Percentiles rank a stretch among this genome's conserved stretches.
phyloP scores from a whole-genome alignment of 2,329 filamentous ascomycete genomes.

The Cryphonectria carpinicola region DNA sequence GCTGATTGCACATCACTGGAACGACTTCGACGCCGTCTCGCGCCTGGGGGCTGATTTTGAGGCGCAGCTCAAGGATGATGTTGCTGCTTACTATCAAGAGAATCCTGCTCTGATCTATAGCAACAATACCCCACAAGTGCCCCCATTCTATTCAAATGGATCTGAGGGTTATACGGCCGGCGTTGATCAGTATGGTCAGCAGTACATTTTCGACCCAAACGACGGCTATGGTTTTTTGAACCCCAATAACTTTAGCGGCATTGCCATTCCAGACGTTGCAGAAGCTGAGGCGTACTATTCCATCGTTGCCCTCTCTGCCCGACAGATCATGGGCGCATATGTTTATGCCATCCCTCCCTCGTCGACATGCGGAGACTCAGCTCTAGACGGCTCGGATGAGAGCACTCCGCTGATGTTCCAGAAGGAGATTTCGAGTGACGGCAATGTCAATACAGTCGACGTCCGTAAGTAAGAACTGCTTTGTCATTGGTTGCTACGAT shows the following conservation, averaged over 20 bases:
- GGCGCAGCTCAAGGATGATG: conserved; percentile 22
- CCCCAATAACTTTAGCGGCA: conserved; percentile 68
- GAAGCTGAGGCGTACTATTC: conserved; percentile 73
- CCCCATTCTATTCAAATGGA: neutral
- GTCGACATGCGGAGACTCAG: conserved; percentile 8
- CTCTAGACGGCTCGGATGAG: neutral
- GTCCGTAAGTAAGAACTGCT: conserved; percentile 51
- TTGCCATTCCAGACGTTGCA: conserved; percentile 68
- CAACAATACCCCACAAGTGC: neutral
- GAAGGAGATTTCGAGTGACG: conserved; percentile 84
- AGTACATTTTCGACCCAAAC: conserved; percentile 31
- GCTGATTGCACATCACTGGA: conserved; percentile 72
- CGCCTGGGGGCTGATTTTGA: conserved; percentile 25
- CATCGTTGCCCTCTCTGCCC: conserved; percentile 76
- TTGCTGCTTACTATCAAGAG: conserved; percentile 23
- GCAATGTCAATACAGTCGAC: conserved; percentile 82
- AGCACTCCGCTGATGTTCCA: conserved; percentile 73
- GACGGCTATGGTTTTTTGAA: conserved; percentile 52
- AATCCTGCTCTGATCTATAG: conserved; percentile 2
- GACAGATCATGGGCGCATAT: conserved; percentile 78
- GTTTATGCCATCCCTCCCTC: conserved; percentile 71
- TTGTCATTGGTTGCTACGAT: neutral
- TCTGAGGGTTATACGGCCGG: conserved; percentile 11
- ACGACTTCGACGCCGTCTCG: conserved; percentile 67
- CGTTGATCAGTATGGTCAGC: conserved; percentile 19